A percentile compares a stretch with the other conserved stretches of the same genome.
Evolutionary conservation across 1,139 yeast species (phyloP).

Genomic region (Taphrina betulina): DNA sequence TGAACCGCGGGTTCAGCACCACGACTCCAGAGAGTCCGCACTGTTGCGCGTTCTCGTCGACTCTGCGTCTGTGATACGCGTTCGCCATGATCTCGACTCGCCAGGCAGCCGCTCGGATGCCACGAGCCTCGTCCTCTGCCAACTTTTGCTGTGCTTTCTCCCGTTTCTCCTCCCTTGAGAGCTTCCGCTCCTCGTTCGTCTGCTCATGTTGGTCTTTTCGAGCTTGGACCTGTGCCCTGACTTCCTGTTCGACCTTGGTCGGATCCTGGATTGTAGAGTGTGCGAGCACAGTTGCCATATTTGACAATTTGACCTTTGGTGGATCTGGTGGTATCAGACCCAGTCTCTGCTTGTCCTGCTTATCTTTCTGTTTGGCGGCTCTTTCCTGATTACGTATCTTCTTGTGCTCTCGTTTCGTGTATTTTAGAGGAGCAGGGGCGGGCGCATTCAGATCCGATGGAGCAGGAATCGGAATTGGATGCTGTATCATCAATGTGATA

Average conservation of each 20-base stretch:
- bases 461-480: slow-evolving; percentile 68
- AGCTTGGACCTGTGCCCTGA: slow-evolving; percentile 64
- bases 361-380: slow-evolving; percentile 61
- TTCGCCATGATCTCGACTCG: slow-evolving; percentile 54
- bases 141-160: slow-evolving; percentile 51
- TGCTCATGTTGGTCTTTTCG: slow-evolving; percentile 62
- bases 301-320: slow-evolving; percentile 79
- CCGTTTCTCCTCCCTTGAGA: slow-evolving; percentile 59
- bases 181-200: slow-evolving; percentile 61
- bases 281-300: slow-evolving; percentile 80
- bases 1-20: slow-evolving; percentile 50
- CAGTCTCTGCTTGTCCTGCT: slow-evolving; percentile 71
- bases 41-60: slow-evolving; percentile 78
- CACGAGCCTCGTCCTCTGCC: slow-evolving; percentile 54
- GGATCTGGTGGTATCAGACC: slow-evolving; percentile 88
- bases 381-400: slow-evolving; percentile 72
- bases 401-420: slow-evolving; percentile 73
- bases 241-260: slow-evolving; percentile 74
- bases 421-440: slow-evolving; percentile 50
- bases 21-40: slow-evolving; percentile 62
- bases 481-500: slow-evolving; percentile 67
- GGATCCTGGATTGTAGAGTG: slow-evolving; percentile 90
- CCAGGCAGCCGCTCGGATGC: slow-evolving; percentile 61
- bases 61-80: slow-evolving; percentile 68
- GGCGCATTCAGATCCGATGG: slow-evolving; percentile 53